phyloP scores from a whole-genome alignment of 2,329 filamentous ascomycete genomes.

The Colletotrichum sansevieriae region DNA sequence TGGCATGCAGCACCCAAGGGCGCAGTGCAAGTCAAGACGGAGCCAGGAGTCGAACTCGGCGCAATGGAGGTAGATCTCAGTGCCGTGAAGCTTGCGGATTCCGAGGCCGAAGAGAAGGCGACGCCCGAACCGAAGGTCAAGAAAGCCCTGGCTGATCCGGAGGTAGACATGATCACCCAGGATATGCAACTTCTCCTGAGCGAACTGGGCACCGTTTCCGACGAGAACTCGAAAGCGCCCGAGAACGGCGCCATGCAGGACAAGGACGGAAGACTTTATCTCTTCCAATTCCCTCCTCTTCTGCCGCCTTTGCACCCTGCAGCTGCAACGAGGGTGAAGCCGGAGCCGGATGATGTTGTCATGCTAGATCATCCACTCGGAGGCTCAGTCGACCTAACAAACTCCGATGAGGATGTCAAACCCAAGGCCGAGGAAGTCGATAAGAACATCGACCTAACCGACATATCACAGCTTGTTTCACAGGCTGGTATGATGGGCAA shows the following conservation, averaged over 20 bases:
- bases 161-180: slow-evolving; percentile 55
- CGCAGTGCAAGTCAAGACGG: slow-evolving; percentile 58
- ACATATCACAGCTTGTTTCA: slow-evolving; percentile 55
- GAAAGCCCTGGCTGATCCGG: slow-evolving; percentile 51
- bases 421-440: slow-evolving; percentile 43
- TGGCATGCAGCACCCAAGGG: slow-evolving; percentile 58
- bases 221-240: slow-evolving; percentile 41
- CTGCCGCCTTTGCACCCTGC: slow-evolving; percentile 65
- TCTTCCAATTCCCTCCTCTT: slow-evolving; percentile 75
- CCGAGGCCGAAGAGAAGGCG: slow-evolving; percentile 46
- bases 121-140: slow-evolving; percentile 46
- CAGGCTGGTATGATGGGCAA: slow-evolving; percentile 72
- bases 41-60: slow-evolving; percentile 56
- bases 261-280: slow-evolving; percentile 67
- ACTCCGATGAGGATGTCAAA: slow-evolving; percentile 42
- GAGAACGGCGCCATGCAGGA: slow-evolving; percentile 43
- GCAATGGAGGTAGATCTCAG: slow-evolving; percentile 57
- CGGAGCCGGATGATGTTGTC: slow-evolving; percentile 55
- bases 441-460: slow-evolving; percentile 47
- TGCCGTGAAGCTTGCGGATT: slow-evolving; percentile 44
- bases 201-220: slow-evolving; percentile 56
- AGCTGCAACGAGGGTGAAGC: slow-evolving; percentile 54
- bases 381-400: slow-evolving; percentile 59
- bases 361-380: slow-evolving; percentile 52
- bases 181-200: slow-evolving; percentile 58